Evolutionary conservation across 805 yeast species (phyloP), one percentile per base, ranked within the genome.

Genomic region (Lachancea nothofagi): DNA sequence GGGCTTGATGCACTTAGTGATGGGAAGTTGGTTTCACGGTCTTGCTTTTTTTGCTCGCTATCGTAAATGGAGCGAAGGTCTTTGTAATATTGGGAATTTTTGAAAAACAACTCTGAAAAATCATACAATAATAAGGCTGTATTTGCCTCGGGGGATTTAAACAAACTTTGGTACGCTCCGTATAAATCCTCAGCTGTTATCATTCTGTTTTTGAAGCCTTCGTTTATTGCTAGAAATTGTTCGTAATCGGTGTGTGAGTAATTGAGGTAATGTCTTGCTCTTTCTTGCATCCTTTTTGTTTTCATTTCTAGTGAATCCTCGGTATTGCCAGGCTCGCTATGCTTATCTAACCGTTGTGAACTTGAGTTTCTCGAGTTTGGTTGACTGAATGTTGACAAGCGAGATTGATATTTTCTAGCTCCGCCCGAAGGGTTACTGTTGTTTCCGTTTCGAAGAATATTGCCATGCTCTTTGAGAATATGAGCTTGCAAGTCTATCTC

Each of bases 401-500:
- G 87, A 4, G 82, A 75, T 37, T 72, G 78, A 49, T 71, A 77
- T 14, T 24, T 33, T 42, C 61, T 59, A 19, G 50, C 50, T 21
- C 55, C 54, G 27, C 50, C 47, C n/a, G 58, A 41, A n/a, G 41
- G 13, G 8, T 54, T 41, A 30, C 47, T 50, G 30, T 62, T 59
- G 41, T 49, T 46, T 32, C 70, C 70, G 20, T 63, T 67, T 10
- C 75, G 78, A 30, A 71, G 64, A 2, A 80, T 48, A 4, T 74
- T 74, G 2, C 83, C 78, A 61, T 93, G 99, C 50, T 83, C 90
- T 47, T 78, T 75, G 33, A 87, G 62, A 78, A 87, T 80, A 61
- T 93, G 98, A 1, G 94, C 89, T 40, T 83, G 81, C 39, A 93
- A 68, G 50, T 88, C 97, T 40, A 88, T 62, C 38, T 84, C 93